Conservation (phyloP, 805 yeast genomes). For the Myxozyma monticola region DNA sequence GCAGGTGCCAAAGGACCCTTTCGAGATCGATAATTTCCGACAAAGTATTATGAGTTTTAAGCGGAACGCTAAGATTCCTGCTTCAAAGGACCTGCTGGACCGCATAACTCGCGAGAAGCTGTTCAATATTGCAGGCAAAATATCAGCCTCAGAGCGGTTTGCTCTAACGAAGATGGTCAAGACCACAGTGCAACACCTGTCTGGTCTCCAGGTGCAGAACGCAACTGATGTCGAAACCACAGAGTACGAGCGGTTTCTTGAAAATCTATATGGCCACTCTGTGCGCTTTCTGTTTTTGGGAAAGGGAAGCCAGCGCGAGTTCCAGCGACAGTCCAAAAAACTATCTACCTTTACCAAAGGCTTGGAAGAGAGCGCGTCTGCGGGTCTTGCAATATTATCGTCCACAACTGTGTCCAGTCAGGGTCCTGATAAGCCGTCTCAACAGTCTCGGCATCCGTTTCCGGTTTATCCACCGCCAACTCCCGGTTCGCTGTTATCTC, state of each 20-base stretch:
- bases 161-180: constrained; percentile 68
- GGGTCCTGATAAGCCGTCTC: too few species aligned
- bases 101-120: constrained; percentile 54
- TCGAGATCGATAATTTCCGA: constrained; percentile 69
- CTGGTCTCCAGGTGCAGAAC: constrained; percentile 40
- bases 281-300: constrained; percentile 49
- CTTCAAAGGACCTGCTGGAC: constrained; percentile 54
- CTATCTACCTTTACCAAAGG: not conserved
- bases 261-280: constrained; percentile 38
- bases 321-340: not conserved
- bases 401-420: not conserved
- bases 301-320: constrained; percentile 43
- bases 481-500: too few species aligned
- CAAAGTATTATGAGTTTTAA: constrained; percentile 74
- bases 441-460: too few species aligned
- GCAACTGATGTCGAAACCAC: constrained; percentile 40
- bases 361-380: not conserved
- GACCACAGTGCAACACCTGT: constrained; percentile 68
- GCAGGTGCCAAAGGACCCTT: constrained; percentile 79
- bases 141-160: constrained; percentile 43
- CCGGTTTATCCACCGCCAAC: too few species aligned
- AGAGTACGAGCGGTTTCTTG: constrained; percentile 39
- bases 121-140: constrained; percentile 50
- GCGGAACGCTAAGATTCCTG: constrained; percentile 58
- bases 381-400: not conserved